Evolutionary conservation across 331 rosid species (phyloP).

Genomic region (Erythrophleum ivorense): DNA sequence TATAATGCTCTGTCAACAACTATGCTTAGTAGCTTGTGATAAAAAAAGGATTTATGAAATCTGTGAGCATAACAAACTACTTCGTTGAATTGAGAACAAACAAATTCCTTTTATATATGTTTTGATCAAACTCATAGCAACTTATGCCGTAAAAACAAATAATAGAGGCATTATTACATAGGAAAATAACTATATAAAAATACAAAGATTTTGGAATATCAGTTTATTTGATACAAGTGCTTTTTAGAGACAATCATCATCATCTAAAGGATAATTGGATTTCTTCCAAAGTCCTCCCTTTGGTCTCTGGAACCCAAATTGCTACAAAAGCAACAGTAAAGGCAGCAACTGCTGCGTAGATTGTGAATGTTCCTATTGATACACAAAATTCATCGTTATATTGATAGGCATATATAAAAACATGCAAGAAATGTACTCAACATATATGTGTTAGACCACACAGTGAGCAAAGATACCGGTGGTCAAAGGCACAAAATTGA

Average conservation of each 20-base stretch:
- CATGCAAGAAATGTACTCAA: conserved; percentile 4
- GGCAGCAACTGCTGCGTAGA: conserved; percentile 57
- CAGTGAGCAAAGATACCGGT: background rate
- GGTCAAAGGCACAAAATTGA: background rate
- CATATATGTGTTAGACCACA: background rate
- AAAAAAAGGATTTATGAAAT: background rate
- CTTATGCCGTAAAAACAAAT: background rate
- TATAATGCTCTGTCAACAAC: background rate
- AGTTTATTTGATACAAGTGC: background rate
- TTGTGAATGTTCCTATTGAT: conserved; percentile 66
- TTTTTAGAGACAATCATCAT: conserved; percentile 53
- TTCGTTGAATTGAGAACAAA: background rate
- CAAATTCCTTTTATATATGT: background rate
- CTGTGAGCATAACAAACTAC: background rate
- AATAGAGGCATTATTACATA: background rate
- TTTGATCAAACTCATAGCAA: background rate
- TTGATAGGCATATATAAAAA: background rate
- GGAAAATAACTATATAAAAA: background rate
- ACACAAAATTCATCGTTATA: conserved; percentile 27
- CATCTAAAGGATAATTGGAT: conserved; percentile 76
- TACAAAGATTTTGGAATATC: background rate
- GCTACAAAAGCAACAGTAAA: conserved; percentile 57
- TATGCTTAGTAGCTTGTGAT: background rate
- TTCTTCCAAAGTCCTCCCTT: conserved; percentile 84
- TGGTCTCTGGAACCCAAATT: conserved; percentile 76